phyloP scores from a whole-genome alignment of 78 protist genomes.

The slime mould (Dictyostelium discoideum) region DNA sequence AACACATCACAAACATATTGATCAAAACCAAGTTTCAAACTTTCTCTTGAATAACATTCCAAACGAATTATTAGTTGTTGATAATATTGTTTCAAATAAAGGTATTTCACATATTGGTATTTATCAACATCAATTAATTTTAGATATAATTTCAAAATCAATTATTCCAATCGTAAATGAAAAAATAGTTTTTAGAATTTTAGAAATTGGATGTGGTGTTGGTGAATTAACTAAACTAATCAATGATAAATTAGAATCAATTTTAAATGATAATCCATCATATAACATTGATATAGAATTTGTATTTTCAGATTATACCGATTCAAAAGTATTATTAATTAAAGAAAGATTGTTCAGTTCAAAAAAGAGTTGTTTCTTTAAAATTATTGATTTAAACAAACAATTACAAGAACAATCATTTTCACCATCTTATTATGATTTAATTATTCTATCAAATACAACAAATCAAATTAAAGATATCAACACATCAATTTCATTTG shows the following conservation, averaged over 20 bases:
- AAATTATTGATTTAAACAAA: background rate
- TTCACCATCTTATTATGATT: background rate
- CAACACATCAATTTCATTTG: background rate
- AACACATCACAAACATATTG: background rate
- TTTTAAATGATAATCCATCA: background rate
- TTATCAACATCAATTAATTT: background rate
- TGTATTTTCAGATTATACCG: background rate
- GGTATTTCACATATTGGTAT: background rate
- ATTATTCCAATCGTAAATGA: background rate
- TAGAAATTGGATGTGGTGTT: slow-evolving; percentile 29
- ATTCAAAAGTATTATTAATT: background rate
- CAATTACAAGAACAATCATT: background rate
- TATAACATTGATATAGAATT: background rate
- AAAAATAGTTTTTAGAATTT: background rate
- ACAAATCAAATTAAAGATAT: background rate
- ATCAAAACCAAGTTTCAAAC: background rate
- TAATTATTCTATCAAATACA: background rate
- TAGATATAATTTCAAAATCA: background rate
- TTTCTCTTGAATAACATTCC: background rate
- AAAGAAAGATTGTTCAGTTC: background rate
- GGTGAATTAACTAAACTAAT: background rate
- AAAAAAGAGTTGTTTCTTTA: background rate
- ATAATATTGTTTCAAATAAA: background rate
- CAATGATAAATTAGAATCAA: background rate
- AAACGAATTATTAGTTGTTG: background rate